Percentiles rank a stretch among this genome's conserved stretches.
Conservation (phyloP, 805 yeast genomes). For the Candida tammaniensis region DNA sequence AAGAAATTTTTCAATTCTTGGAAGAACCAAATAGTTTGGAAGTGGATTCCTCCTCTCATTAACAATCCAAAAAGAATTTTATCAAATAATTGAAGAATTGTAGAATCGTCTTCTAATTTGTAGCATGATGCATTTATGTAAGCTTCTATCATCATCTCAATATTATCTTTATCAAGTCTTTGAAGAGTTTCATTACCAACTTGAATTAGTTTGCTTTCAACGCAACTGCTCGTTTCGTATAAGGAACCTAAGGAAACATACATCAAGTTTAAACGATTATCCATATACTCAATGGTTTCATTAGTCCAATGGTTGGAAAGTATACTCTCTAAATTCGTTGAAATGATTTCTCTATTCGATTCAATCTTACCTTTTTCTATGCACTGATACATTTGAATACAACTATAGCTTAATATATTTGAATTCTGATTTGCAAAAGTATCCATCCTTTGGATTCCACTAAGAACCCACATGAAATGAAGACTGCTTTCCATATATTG, state of each 20-base stretch:
- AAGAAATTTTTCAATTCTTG: slow-evolving; percentile 30
- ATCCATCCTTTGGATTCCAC: no score
- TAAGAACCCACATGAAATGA: slow-evolving; percentile 20
- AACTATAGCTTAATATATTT: no score
- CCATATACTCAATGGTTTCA: slow-evolving; percentile 15
- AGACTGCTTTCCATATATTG: slow-evolving; percentile 16
- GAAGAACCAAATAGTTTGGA: slow-evolving; percentile 43
- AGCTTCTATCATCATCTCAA: slow-evolving; percentile 37
- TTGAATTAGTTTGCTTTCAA: slow-evolving; percentile 2
- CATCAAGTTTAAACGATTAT: slow-evolving; percentile 25
- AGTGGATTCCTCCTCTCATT: slow-evolving; percentile 43
- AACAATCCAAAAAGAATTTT: slow-evolving; percentile 42
- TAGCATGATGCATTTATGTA: slow-evolving; percentile 32
- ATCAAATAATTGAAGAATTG: slow-evolving; percentile 28
- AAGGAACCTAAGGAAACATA: slow-evolving; percentile 20
- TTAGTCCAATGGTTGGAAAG: no score
- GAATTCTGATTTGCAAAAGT: no score
- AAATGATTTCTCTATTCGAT: slow-evolving; percentile 7
- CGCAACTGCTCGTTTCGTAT: slow-evolving; percentile 19
- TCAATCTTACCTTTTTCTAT: slow-evolving; percentile 15
- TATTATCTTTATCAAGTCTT: slow-evolving; percentile 10
- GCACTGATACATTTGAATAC: slow-evolving; percentile 12
- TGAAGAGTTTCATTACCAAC: slow-evolving; percentile 9
- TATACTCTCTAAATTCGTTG: no score
- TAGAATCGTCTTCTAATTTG: slow-evolving; percentile 37